Base-by-base conservation (phyloP, 768 basidiomycete genomes). In the Pleurotus pulmonarius region DNA sequence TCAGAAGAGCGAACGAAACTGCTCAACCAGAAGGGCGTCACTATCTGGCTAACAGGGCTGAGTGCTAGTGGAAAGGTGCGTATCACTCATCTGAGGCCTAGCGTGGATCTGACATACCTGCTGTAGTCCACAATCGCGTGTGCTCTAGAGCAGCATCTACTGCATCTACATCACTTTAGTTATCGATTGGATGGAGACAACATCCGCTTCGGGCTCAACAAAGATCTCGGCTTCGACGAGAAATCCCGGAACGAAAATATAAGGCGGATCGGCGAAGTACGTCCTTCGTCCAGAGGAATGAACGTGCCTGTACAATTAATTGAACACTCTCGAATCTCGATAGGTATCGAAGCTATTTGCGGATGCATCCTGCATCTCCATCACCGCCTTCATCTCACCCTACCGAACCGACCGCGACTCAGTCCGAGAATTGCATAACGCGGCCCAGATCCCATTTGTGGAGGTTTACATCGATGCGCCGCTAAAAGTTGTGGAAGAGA, bases 381-480 rank as follows among this genome's bases (percentile, higher is more conserved):
- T 98, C 67, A 96, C 97, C 15, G 95, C 97, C 11, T 99, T 99
- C 75, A 99, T 99, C 71, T 98, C 97, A 1, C 97, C 97, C n/a
- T 98, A 98, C 73, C 79, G 83, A 48, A 81, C 85, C 12, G 96
- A 99, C 76, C 86, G 97, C 34, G 79, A 82, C 11, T 69, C 87
- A 46, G 97, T 92, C 18, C 85, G 97, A 44, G 76, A 86, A 57
- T 78, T 98, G 25, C 96, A 99, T 70, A 79, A 83, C 47, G 77
- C 83, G 49, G 78, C 83, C 1, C 77, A 79, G 15, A 72, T 98
- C 43, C 83, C 86, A 39, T 98, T 99, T 71, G 68, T 99, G 58
- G 97, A 99, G 73, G 94, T 98, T 39, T 99, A 87, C 65, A 79
- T 98, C 46, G 96, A 98, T 71, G 96, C 94, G 0, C 93, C 96